Evolutionary conservation across 306 rosid species (phyloP).

Genomic region (Coriaria nepalensis): DNA sequence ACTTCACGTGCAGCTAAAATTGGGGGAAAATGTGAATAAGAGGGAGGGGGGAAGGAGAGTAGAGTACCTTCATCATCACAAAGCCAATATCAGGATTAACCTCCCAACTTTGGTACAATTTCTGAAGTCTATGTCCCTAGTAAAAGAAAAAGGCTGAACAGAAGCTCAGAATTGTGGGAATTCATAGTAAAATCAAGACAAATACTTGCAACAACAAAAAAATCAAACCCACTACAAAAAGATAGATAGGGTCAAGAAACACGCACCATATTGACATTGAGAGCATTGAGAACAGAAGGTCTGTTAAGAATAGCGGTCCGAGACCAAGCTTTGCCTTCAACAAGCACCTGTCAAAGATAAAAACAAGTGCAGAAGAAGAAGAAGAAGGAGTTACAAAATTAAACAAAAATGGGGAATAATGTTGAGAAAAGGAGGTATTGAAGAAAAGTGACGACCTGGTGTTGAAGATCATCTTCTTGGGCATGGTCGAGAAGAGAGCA

Average conservation of each 20-base stretch:
- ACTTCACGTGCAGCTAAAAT: no score
- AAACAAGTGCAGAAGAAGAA: neutral
- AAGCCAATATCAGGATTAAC: conserved; percentile 66
- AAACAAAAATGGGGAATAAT: neutral
- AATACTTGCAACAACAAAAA: no score
- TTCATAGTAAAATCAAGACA: neutral
- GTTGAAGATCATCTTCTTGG: conserved; percentile 18
- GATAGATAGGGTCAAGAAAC: no score
- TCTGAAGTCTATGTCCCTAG: conserved; percentile 48
- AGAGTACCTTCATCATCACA: conserved; percentile 52
- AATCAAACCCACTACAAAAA: no score
- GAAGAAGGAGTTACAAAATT: neutral
- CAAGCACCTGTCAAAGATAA: conserved; percentile 25
- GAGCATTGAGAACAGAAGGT: conserved; percentile 46
- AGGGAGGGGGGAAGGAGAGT: neutral
- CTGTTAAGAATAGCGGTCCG: conserved; percentile 54
- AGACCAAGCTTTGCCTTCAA: conserved; percentile 41
- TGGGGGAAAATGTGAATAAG: neutral
- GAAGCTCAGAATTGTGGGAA: neutral
- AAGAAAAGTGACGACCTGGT: conserved; percentile 23
- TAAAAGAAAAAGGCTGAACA: neutral
- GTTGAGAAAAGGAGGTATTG: conserved; percentile 5
- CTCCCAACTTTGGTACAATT: conserved; percentile 63
- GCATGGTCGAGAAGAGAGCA: conserved; percentile 21
- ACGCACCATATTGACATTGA: conserved; percentile 30